Conservation (phyloP, 139 green algal species). For the Gonium pectorale region DNA sequence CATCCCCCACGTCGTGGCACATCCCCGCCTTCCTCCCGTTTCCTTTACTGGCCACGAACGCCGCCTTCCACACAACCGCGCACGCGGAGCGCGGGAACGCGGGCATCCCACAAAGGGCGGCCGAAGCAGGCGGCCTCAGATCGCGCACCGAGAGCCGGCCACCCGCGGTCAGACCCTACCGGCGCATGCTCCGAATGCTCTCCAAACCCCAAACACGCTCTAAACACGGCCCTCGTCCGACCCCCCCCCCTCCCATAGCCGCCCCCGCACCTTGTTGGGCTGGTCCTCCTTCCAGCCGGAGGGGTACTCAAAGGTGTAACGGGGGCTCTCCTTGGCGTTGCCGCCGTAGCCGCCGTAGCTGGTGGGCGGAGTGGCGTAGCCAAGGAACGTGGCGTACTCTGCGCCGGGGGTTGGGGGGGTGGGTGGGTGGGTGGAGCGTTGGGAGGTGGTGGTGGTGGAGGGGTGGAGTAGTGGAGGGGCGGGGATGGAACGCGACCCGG, state of each 20-base stretch:
- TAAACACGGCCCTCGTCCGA: too few species aligned
- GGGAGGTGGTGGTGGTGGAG: background rate
- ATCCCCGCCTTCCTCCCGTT: too few species aligned
- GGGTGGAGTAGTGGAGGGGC: background rate
- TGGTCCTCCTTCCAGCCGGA: constrained; percentile 79
- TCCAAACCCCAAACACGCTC: too few species aligned
- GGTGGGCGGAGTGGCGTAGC: constrained; percentile 79
- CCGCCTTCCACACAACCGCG: too few species aligned
- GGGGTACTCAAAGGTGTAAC: constrained; percentile 86
- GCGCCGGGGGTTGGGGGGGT: background rate
- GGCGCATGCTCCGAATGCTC: too few species aligned
- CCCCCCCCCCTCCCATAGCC: background rate
- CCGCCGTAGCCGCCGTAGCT: constrained; percentile 89
- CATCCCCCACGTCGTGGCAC: too few species aligned
- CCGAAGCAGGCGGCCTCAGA: too few species aligned
- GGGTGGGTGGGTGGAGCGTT: background rate
- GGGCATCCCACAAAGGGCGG: too few species aligned
- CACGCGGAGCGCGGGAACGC: too few species aligned
- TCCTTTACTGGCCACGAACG: too few species aligned
- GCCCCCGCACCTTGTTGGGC: constrained; percentile 75
- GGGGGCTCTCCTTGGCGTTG: constrained; percentile 78
- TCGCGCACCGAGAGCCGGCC: too few species aligned
- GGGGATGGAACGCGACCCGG: background rate
- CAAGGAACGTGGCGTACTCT: constrained; percentile 72
- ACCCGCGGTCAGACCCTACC: too few species aligned